These are phyloP conservation scores for Desmodesmus armatus DNA, from an alignment of 139 green algal genomes.

Conservation along the genomic window DNA sequence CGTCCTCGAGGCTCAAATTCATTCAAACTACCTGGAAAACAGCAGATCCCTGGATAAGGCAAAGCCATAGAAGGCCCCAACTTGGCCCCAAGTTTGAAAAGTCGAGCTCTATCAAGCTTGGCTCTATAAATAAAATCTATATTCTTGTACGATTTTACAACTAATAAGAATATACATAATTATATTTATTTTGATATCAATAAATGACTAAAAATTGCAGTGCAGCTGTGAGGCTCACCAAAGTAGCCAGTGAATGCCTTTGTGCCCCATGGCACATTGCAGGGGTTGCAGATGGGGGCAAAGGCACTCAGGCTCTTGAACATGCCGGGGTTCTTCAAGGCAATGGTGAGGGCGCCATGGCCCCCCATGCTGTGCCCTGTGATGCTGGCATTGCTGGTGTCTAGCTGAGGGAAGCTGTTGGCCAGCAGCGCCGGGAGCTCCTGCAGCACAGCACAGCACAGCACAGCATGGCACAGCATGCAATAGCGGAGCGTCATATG, in stretches of 20 bases:
- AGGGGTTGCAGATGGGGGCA: constrained; percentile 94
- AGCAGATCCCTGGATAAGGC: too few species aligned
- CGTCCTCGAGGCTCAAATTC: too few species aligned
- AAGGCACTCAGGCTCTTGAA: constrained; percentile 92
- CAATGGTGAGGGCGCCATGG: constrained; percentile 90
- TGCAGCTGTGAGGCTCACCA: constrained; percentile 26
- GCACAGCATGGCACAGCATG: background rate
- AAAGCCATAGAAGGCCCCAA: too few species aligned
- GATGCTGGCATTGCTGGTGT: constrained; percentile 50
- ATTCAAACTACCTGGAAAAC: too few species aligned
- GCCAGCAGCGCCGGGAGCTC: constrained; percentile 65
- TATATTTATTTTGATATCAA: too few species aligned
- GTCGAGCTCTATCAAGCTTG: too few species aligned
- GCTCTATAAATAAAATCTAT: too few species aligned
- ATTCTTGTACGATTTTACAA: too few species aligned
- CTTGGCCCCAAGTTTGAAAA: too few species aligned
- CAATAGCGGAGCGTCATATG: too few species aligned
- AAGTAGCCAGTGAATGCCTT: constrained; percentile 85
- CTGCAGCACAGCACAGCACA: constrained; percentile 40
- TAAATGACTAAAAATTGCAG: too few species aligned
- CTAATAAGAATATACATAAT: too few species aligned
- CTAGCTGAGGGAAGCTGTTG: constrained; percentile 45
- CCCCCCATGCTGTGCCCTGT: constrained; percentile 83
- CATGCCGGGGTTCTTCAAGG: constrained; percentile 81
- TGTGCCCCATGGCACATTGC: constrained; percentile 87